These are phyloP conservation scores for Pseudocercospora fijiensis DNA, from an alignment of 2,329 filamentous ascomycete genomes.

Conservation along the genomic window DNA sequence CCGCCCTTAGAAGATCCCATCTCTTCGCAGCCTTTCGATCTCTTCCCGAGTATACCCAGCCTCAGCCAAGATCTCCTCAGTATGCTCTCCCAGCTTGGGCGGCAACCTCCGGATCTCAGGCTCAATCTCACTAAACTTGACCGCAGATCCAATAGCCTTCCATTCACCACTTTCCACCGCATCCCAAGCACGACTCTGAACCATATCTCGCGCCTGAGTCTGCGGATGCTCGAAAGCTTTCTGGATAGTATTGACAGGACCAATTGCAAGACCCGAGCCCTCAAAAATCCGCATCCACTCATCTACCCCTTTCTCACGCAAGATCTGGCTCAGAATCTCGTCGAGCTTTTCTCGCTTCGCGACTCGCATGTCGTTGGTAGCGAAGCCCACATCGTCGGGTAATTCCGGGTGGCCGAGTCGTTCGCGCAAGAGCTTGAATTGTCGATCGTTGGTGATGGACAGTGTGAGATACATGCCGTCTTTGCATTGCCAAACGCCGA, in stretches of 20 bases:
- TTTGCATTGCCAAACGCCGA: constrained; percentile 42
- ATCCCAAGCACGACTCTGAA: constrained; percentile 21
- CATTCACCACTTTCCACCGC: constrained; percentile 28
- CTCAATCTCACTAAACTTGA: constrained; percentile 11
- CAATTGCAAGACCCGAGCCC: constrained; percentile 45
- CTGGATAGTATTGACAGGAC: constrained; percentile 46
- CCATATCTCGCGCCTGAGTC: constrained; percentile 35
- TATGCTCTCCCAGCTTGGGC: constrained; percentile 7
- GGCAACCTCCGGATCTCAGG: constrained; percentile 3
- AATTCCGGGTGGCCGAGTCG: constrained; percentile 22
- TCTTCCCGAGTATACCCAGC: not conserved
- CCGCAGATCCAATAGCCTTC: constrained; percentile 29
- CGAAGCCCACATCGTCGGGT: constrained; percentile 26
- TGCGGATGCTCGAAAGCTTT: constrained; percentile 45
- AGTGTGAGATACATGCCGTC: constrained; percentile 35
- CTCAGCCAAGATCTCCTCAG: constrained; percentile 1
- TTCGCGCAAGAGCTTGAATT: constrained; percentile 37
- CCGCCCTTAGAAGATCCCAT: not conserved
- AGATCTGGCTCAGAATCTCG: constrained; percentile 35
- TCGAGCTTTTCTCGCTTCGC: constrained; percentile 33
- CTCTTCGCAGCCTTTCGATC: not conserved
- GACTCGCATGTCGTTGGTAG: constrained; percentile 27
- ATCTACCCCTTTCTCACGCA: constrained; percentile 37
- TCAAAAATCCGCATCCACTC: constrained; percentile 43
- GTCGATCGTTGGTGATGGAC: constrained; percentile 39